Evolutionary conservation across 2,329 filamentous ascomycete species (phyloP).

Genomic region (Phaeosphaeria sp.): DNA sequence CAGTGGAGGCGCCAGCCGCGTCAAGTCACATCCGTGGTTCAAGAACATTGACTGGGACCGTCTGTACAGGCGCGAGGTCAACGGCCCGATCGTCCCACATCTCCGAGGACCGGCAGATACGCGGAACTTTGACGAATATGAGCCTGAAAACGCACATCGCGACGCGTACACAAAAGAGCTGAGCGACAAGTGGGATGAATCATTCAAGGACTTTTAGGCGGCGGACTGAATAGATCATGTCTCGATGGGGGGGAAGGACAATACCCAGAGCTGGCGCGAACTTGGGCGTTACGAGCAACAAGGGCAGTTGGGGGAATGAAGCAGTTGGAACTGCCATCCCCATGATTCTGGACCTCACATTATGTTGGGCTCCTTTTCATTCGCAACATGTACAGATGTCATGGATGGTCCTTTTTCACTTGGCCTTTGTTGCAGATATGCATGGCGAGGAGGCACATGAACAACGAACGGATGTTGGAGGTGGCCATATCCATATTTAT

Average conservation of each 20-base stretch:
- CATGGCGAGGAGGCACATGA: neutral
- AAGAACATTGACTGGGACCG: constrained; percentile 75
- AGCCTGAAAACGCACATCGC: constrained; percentile 72
- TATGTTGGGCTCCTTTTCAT: neutral
- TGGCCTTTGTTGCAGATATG: neutral
- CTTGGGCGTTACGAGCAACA: neutral
- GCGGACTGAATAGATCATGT: neutral
- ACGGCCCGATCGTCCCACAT: constrained; percentile 78
- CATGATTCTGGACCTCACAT: neutral
- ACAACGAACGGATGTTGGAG: neutral
- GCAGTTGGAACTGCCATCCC: neutral
- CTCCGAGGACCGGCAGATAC: constrained; percentile 76
- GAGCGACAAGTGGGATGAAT: constrained; percentile 71
- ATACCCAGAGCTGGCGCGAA: neutral
- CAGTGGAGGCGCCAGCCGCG: constrained; percentile 72
- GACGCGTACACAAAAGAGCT: constrained; percentile 75
- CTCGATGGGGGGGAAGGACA: neutral
- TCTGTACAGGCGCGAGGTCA: constrained; percentile 67
- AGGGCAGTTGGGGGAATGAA: neutral
- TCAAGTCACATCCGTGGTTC: constrained; percentile 82
- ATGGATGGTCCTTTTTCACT: neutral
- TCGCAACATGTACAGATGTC: neutral
- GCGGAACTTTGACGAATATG: constrained; percentile 82
- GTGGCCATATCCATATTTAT: neutral
- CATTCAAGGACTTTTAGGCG: constrained; percentile 72